Percentiles rank a stretch among this genome's conserved stretches.
phyloP scores from a whole-genome alignment of 1,284 basidiomycete species.

The Cystobasidium slooffiae region DNA sequence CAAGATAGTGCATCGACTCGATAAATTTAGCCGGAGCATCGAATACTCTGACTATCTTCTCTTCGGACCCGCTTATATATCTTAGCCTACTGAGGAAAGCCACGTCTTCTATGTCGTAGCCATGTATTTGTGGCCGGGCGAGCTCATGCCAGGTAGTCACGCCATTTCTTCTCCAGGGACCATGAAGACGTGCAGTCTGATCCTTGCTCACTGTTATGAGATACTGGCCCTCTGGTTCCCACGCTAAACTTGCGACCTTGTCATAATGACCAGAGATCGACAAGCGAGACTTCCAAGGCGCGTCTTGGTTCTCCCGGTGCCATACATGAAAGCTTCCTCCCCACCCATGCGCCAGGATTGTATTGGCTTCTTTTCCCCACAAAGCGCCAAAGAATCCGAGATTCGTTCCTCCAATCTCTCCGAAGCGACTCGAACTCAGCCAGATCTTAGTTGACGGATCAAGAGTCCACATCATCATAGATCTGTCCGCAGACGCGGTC shows the following conservation, averaged over 20 bases:
- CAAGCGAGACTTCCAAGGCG: conserved; percentile 71
- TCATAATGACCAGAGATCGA: conserved; percentile 81
- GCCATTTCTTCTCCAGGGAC: conserved; percentile 56
- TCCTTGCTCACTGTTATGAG: conserved; percentile 77
- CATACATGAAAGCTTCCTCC: conserved; percentile 88
- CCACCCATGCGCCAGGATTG: conserved; percentile 85
- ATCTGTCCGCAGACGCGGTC: conserved; percentile 89
- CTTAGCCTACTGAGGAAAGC: conserved; percentile 74
- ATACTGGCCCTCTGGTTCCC: conserved; percentile 83
- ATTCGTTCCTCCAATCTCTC: conserved; percentile 76
- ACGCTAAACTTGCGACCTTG: conserved; percentile 74
- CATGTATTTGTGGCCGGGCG: conserved; percentile 87
- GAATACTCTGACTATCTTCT: conserved; percentile 88
- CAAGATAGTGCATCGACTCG: conserved; percentile 62
- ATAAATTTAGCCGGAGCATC: conserved; percentile 82
- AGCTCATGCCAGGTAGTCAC: conserved; percentile 78
- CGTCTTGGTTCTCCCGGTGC: conserved; percentile 55
- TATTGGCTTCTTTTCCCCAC: conserved; percentile 67
- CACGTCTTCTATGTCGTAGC: conserved; percentile 84
- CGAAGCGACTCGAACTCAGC: conserved; percentile 86
- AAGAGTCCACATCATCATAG: conserved; percentile 87
- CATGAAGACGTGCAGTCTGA: conserved; percentile 87
- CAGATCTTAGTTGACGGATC: conserved; percentile 66
- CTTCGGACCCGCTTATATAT: conserved; percentile 86
- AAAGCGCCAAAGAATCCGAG: conserved; percentile 86